Base-by-base conservation (phyloP, 768 basidiomycete genomes). In the Hericium erinaceus region DNA sequence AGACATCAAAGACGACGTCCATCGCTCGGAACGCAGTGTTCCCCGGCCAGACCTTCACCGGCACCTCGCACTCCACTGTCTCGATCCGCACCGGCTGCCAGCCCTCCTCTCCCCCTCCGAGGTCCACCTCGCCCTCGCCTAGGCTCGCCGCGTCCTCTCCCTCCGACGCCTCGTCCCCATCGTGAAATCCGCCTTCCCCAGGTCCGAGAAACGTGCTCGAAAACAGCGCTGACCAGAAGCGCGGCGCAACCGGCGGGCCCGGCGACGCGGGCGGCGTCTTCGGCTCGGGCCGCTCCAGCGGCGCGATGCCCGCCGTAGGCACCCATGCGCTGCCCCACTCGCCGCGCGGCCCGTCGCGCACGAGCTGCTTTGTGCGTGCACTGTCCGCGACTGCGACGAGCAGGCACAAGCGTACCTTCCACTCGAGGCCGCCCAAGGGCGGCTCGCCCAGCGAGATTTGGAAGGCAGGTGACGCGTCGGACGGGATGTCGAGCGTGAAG, bases 51-150 rank as follows among this genome's bases (percentile, higher is more conserved):
- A 97, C 87, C 63, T 71, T 82, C 57, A 98, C 81, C 18, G 92
- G 91, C 46, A 98, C 89, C 69, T 94, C 90, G 65, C 94, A 97
- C 69, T 97, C 95, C 16, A 98, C 92, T 58, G 85, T 89, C 78
- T 98, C 94, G 24, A 87, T 77, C 65, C 69, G 75, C 11, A 89
- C 79, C 58, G 85, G 83, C 55, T 65, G 65, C 90, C 88, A 92
- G 0, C 79, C 81, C 38, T 64, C 50, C 61, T 68, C 60, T 54
- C 65, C 68, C 11, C 66, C 70, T 1, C 62, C 70, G 41, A 67
- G 69, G 22, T 68, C 71, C 37, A 65, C 58, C 22, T 65, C 70
- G 37, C 56, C 62, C 4, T 57, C 58, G 22, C 22, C 51, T 39
- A 33, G 22, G 50, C 28, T 58, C 15, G 20, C 57, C 1, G 40